phyloP scores from a whole-genome alignment of 345 rosid species.

The Tarenaya hassleriana region DNA sequence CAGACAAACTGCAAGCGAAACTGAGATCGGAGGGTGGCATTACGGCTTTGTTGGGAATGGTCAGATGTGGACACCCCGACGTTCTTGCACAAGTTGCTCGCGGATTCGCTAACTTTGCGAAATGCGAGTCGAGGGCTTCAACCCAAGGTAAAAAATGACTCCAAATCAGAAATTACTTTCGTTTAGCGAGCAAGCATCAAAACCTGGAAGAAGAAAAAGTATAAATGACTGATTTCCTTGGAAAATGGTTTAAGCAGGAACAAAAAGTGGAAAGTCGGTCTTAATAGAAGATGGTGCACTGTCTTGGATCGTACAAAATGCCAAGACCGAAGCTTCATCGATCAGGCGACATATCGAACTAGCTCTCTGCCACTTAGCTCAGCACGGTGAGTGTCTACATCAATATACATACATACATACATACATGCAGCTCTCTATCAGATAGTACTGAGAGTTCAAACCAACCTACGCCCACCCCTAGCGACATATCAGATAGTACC shows the following conservation, averaged over 20 bases:
- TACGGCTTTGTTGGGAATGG: constrained; percentile 94
- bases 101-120: constrained; percentile 96
- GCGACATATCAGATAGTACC: too few relatives aligned
- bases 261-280: constrained; percentile 69
- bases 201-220: too few relatives aligned
- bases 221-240: too few relatives aligned
- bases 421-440: too few relatives aligned
- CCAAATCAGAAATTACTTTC: too few relatives aligned
- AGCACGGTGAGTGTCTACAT: constrained; percentile 82
- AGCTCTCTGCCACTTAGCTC: constrained; percentile 96
- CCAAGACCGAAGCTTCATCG: constrained; percentile 74
- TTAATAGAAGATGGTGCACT: constrained; percentile 91
- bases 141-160: constrained; percentile 53
- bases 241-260: constrained; percentile 40
- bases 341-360: constrained; percentile 83
- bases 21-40: constrained; percentile 93
- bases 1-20: constrained; percentile 83
- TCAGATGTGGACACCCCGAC: constrained; percentile 79
- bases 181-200: too few relatives aligned
- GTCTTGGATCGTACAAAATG: constrained; percentile 90
- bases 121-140: constrained; percentile 96
- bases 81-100: constrained; percentile 99
- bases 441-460: too few relatives aligned
- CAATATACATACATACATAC: too few relatives aligned
- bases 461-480: too few relatives aligned